Percentiles rank a stretch among this genome's conserved stretches.
Evolutionary conservation across 2,329 filamentous ascomycete species (phyloP).

Genomic region (Acrocalymma vagum): DNA sequence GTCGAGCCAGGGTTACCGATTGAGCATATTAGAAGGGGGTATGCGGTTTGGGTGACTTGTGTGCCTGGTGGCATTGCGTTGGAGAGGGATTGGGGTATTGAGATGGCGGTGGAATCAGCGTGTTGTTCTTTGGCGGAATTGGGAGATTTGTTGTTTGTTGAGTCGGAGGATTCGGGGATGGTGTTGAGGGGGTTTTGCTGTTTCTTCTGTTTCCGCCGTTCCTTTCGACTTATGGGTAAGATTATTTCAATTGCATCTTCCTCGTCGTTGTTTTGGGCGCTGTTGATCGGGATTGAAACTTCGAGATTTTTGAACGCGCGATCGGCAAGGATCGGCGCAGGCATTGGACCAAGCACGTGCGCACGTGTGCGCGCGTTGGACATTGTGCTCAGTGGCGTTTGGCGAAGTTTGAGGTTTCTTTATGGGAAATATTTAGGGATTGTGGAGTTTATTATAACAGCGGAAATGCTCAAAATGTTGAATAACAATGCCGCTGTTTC

Average conservation of each 20-base stretch:
- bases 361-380: conserved; percentile 41
- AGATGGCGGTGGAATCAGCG: neutral
- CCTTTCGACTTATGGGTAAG: conserved; percentile 27
- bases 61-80: conserved; percentile 32
- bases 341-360: conserved; percentile 38
- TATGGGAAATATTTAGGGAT: neutral
- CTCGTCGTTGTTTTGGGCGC: conserved; percentile 8
- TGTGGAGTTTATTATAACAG: neutral
- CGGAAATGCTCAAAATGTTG: neutral
- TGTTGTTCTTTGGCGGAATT: conserved; percentile 6
- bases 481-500: neutral
- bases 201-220: conserved; percentile 32
- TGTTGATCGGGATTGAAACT: conserved; percentile 17
- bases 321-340: conserved; percentile 28
- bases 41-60: conserved; percentile 25
- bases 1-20: conserved; percentile 79
- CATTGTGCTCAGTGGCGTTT: conserved; percentile 16
- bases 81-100: conserved; percentile 6
- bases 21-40: conserved; percentile 78
- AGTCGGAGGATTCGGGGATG: conserved; percentile 27
- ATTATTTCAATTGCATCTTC: conserved; percentile 8
- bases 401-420: neutral
- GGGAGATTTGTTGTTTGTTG: conserved; percentile 20
- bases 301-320: conserved; percentile 22
- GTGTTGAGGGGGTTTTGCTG: conserved; percentile 21